Evolutionary conservation across 116 monocot species (phyloP).

Genomic region (Phalaenopsis hybrid): DNA sequence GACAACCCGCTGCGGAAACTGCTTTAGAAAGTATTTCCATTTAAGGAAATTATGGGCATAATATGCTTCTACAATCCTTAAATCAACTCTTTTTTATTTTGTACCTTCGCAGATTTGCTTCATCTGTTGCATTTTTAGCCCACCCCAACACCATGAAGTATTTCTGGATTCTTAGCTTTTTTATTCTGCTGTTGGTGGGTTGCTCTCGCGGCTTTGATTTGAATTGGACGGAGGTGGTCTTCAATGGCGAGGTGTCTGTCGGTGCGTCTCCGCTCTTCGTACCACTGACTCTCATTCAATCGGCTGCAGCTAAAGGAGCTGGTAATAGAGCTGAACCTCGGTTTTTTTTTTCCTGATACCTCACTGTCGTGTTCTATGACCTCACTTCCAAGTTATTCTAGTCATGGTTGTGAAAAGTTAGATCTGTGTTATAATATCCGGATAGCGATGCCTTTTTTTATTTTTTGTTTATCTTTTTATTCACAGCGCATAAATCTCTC

Average conservation of each 20-base stretch:
- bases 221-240: not conserved
- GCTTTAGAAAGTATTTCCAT: not conserved
- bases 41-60: not conserved
- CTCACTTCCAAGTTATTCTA: not conserved
- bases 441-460: not conserved
- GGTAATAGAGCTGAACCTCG: conserved; percentile 17
- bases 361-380: not conserved
- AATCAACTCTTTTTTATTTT: not conserved
- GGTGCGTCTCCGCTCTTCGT: conserved; percentile 29
- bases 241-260: not conserved
- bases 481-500: not conserved
- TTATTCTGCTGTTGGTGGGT: not conserved
- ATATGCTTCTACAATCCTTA: not conserved
- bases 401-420: not conserved
- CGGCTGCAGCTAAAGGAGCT: conserved; percentile 62
- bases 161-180: not conserved
- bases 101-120: not conserved
- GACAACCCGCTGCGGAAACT: not conserved
- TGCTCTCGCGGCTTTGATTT: not conserved
- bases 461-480: not conserved
- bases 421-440: not conserved
- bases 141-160: not conserved
- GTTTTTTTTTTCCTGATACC: not conserved
- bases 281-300: conserved; percentile 45
- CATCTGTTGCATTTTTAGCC: not conserved